These are phyloP conservation scores for Aureobasidium mangrovei DNA, from an alignment of 2,329 filamentous ascomycete genomes.

Conservation along the genomic window DNA sequence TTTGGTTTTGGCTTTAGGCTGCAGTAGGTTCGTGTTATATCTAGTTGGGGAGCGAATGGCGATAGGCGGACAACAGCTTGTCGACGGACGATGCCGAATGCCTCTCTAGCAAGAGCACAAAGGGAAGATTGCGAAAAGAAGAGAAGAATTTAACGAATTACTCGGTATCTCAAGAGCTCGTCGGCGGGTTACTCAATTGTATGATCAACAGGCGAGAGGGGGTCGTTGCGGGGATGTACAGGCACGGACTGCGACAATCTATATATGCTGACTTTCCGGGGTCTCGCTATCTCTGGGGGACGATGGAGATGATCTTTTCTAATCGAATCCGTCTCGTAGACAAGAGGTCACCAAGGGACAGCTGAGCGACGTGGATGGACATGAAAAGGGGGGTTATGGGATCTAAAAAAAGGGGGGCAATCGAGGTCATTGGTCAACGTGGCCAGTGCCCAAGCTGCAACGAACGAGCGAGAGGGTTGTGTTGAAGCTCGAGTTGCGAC, in stretches of 20 bases:
- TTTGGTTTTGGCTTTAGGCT: not conserved
- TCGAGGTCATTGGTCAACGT: not conserved
- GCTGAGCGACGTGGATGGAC: too few species aligned
- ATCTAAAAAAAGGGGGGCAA: not conserved
- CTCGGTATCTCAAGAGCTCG: not conserved
- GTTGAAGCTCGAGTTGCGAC: constrained; percentile 3
- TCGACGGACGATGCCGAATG: too few species aligned
- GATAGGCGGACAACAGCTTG: not conserved
- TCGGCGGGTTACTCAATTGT: constrained; percentile 9
- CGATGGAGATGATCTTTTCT: not conserved
- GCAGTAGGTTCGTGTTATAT: not conserved
- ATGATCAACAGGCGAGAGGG: constrained; percentile 5
- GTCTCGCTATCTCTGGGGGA: not conserved
- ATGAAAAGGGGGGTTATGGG: too few species aligned
- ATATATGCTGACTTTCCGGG: not conserved
- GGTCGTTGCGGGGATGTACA: not conserved
- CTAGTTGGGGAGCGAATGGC: not conserved
- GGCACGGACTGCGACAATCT: not conserved
- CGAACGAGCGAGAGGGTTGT: not conserved
- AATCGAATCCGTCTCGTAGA: too few species aligned
- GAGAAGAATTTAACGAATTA: not conserved
- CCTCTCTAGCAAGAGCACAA: too few species aligned
- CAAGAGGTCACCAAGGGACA: too few species aligned
- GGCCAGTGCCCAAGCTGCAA: not conserved
- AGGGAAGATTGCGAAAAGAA: not conserved